Base-by-base conservation (phyloP, 805 yeast genomes). In the Tetrapisispora namnaoensis region DNA sequence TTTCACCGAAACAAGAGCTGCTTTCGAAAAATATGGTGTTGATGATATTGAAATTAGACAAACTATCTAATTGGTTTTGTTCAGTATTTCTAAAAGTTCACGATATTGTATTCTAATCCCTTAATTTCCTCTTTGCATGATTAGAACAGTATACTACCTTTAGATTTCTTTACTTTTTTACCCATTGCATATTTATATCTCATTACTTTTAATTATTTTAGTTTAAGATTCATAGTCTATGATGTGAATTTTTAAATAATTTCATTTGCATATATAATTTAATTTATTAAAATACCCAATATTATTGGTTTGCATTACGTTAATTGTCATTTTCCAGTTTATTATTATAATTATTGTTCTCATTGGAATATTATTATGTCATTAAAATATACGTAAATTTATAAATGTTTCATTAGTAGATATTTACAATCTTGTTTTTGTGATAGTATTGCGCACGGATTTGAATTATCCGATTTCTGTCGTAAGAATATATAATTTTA, bases 1-100 rank as follows among this genome's bases (percentile, higher is more conserved):
- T 52, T 82, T 82, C 58, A 79, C 74, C 43, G 73, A 68, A 30
- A 56, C 58, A 35, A 55, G 63, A 46, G 56, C 47, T 30, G 44
- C 51, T 11, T 58, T 53, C 41, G 59, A 59, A 42, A 49, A 41
- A 34, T 47, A 47, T 24, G 54, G 50, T 24, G 47, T 38, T 28
- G 51, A 36, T n/a, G 18, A n/a, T 20, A 7, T 46, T 14, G 44
- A 43, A 21, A 35, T 18, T 6, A 45, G 22, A 39, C 38, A 38
- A 32, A 45, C 7, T 8, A 42, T 45, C 21, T 45, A 22, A 38
- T 39, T 11, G 4, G 24, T 13, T 32, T 32, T 11, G 14, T 32
- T 32, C 35, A 13, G 4, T 32, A 32, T 32, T 14, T 13, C n/a
- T 32, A 13, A 32, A 32, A 4, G n/a, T 13, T 14, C 13, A 32